These are phyloP conservation scores for Naematelia encephala DNA, from an alignment of 768 basidiomycete species.

Conservation along the genomic window DNA sequence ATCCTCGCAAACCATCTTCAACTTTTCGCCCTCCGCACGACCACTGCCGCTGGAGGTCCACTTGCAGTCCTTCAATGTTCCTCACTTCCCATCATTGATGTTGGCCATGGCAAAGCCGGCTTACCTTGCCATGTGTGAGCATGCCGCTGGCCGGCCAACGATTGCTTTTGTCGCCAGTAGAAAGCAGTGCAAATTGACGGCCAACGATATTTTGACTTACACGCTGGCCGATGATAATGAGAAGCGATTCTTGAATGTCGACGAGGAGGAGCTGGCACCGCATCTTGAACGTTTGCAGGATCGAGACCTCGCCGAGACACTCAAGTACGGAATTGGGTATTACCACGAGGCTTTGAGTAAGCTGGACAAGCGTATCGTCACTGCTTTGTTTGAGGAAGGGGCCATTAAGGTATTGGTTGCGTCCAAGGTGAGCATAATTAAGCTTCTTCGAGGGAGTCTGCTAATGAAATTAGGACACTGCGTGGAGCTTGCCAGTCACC, in stretches of 20 bases:
- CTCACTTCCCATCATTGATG: conserved; percentile 99
- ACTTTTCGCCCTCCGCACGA: conserved; percentile 95
- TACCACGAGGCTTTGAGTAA: conserved; percentile 90
- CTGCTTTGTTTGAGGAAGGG: conserved; percentile 85
- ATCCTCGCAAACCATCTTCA: conserved; percentile 90
- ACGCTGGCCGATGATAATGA: conserved; percentile 81
- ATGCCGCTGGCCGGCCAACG: conserved; percentile 78
- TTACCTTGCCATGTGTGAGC: conserved; percentile 85
- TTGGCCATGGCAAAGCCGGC: conserved; percentile 98
- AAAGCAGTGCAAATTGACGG: conserved; percentile 88
- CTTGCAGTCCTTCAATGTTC: conserved; percentile 87
- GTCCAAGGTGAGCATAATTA: conserved; percentile 65
- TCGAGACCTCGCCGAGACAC: conserved; percentile 66
- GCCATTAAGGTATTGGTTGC: conserved; percentile 93
- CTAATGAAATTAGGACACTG: conserved; percentile 66
- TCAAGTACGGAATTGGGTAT: conserved; percentile 88
- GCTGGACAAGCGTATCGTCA: conserved; percentile 91
- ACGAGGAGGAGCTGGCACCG: conserved; percentile 72
- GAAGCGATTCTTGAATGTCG: conserved; percentile 85
- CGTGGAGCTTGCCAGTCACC: conserved; percentile 90
- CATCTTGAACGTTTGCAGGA: conserved; percentile 84
- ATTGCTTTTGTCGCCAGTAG: conserved; percentile 90
- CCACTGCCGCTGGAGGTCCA: conserved; percentile 97
- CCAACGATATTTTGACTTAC: conserved; percentile 83
- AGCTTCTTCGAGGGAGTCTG: neutral